A percentile compares a stretch with the other conserved stretches of the same genome.
Evolutionary conservation across 768 basidiomycete genomes (phyloP).

Genomic region (Dacryopinax spathularia): DNA sequence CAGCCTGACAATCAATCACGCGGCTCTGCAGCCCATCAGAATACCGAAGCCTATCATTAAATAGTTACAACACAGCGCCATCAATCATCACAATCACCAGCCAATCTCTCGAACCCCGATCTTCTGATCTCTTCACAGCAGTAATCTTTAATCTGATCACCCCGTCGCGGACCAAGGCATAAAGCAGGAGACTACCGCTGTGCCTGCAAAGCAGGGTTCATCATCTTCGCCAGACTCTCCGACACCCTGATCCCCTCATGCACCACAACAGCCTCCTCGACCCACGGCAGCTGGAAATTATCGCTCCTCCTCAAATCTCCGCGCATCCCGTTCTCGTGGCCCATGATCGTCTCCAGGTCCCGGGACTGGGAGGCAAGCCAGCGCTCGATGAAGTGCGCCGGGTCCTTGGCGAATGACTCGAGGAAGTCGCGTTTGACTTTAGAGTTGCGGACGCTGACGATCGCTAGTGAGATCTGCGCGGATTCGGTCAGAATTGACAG

Average conservation of each 20-base stretch:
- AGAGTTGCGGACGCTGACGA: conserved; percentile 75
- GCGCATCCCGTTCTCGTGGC: conserved; percentile 33
- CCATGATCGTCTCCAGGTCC: conserved; percentile 79
- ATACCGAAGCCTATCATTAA: too few species aligned
- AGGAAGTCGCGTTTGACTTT: conserved; percentile 80
- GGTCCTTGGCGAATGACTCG: conserved; percentile 63
- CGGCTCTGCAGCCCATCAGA: too few species aligned
- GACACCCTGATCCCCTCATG: conserved; percentile 69
- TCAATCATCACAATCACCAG: too few species aligned
- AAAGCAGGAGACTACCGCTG: not conserved
- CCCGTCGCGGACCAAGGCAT: not conserved
- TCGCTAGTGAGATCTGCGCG: conserved; percentile 58
- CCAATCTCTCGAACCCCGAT: too few species aligned
- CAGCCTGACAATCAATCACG: too few species aligned
- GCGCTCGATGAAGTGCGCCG: conserved; percentile 67
- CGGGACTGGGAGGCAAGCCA: conserved; percentile 88
- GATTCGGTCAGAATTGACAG: not conserved
- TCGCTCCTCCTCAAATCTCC: conserved; percentile 80
- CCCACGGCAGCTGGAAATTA: conserved; percentile 86
- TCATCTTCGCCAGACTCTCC: conserved; percentile 12
- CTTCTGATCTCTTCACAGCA: not conserved
- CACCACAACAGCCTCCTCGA: conserved; percentile 65
- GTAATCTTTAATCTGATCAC: not conserved
- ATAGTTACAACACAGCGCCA: too few species aligned
- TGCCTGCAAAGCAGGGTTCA: not conserved